Evolutionary conservation across 495 filamentous ascomycete species (phyloP), one percentile per base, ranked within the genome.

Genomic region (Neurospora discreta): DNA sequence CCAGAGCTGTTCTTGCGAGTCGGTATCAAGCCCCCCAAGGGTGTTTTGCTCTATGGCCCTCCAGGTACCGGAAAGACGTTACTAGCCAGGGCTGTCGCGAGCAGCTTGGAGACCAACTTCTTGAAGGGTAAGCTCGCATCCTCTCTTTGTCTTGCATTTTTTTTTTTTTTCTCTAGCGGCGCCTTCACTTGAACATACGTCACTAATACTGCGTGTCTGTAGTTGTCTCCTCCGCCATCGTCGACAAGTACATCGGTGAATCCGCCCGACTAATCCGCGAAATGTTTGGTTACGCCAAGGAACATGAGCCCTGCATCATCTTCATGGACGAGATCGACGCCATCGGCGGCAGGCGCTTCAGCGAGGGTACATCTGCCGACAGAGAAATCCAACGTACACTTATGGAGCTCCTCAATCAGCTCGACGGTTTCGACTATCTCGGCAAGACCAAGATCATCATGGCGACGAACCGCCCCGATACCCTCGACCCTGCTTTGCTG

Each of bases 291-390:
- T 99, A 99, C 79, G 96, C 96, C 72, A 98, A 98, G 82, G 96
- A 99, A 81, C 96, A 99, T 81, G 96, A 99, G 80, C 96, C 96
- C 60, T 99, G 96, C 81, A 98, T 99, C 79, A 99, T 99, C 82
- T 99, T 99, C 89, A 99, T 99, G 96, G 96, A 99, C 85, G 96
- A 99, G 81, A 99, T 99, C 80, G 96, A 99, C 78, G 96, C 96
- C 76, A 99, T 99, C 78, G 96, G 96, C 79, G 96, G 96, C 70
- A 89, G 96, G 77, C 88, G 96, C 75, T 99, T 99, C 78, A 96
- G 92, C n/a, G 96, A 99, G 80, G 96, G 96, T 75, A 99, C 96
- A 71, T 97, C 93, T 40, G 96, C 96, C 33, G 96, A 99, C 84
- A 91, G 96, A 75, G 96, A 99, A 81, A 99, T 99, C 75, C 96